Conservation (phyloP, 2,329 filamentous ascomycete species). For the Aspergillus intermedius region DNA sequence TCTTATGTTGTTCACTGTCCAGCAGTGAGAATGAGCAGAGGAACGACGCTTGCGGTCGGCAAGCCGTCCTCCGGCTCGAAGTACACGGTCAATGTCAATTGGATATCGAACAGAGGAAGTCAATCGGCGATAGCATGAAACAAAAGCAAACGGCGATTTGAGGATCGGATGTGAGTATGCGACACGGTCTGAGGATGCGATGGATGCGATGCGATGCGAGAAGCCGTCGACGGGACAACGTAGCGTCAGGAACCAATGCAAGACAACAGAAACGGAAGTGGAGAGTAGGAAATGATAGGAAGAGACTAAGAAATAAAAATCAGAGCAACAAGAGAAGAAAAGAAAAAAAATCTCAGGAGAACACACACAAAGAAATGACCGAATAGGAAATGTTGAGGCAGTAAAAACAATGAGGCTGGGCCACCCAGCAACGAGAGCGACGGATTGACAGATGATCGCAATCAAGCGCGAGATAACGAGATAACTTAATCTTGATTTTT, state of each 20-base stretch:
- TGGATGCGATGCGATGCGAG: no score
- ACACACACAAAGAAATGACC: neutral
- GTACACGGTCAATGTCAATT: conserved; percentile 1
- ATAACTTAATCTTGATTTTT: no score
- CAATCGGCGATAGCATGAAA: neutral
- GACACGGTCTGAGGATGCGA: no score
- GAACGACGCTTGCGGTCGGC: conserved; percentile 6
- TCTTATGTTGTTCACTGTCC: conserved; percentile 11
- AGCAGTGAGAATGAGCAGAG: conserved; percentile 13
- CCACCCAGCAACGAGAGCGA: no score
- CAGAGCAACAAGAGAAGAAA: neutral
- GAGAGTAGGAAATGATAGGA: neutral
- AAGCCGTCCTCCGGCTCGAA: conserved; percentile 17
- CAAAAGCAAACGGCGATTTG: neutral
- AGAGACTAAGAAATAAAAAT: conserved; percentile 1
- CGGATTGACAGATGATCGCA: no score
- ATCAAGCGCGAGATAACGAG: no score
- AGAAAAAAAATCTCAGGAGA: conserved; percentile 9
- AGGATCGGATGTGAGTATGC: no score
- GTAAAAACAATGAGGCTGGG: no score
- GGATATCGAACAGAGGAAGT: conserved; percentile 7
- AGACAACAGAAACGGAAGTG: neutral
- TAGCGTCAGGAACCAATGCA: neutral
- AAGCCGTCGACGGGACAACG: conserved; percentile 1
- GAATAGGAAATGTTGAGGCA: no score